phyloP scores from a whole-genome alignment of 306 rosid genomes.

The Gastrolobium villosum region DNA sequence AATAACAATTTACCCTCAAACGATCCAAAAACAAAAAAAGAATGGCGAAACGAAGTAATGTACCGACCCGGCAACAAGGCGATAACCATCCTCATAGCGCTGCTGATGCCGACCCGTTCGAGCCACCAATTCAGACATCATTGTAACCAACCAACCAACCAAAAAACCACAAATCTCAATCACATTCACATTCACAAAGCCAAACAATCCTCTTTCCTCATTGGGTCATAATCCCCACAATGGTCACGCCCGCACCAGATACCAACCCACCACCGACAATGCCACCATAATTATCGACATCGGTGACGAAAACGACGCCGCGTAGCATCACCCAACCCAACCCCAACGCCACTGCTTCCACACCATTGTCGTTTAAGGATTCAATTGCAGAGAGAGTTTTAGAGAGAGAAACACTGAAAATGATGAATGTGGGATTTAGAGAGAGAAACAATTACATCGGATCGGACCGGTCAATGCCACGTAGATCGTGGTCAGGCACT shows the following conservation, averaged over 20 bases:
- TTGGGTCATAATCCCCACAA: neutral
- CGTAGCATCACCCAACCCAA: neutral
- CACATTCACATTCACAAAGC: neutral
- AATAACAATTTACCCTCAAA: no score
- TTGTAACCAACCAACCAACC: no score
- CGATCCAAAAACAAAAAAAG: neutral
- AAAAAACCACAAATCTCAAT: no score
- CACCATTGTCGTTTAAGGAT: conserved; percentile 44
- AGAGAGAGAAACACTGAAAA: no score
- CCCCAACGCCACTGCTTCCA: neutral
- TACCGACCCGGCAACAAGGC: conserved; percentile 81
- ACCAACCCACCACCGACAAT: neutral
- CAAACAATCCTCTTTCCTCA: neutral
- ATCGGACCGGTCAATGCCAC: no score
- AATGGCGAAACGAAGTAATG: neutral
- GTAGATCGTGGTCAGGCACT: no score
- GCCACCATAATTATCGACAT: neutral
- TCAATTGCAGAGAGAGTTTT: neutral
- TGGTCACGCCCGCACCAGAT: conserved; percentile 22
- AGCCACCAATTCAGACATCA: conserved; percentile 81
- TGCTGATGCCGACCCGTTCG: conserved; percentile 89
- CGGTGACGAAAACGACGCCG: neutral
- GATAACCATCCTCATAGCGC: conserved; percentile 78
- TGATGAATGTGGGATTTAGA: neutral
- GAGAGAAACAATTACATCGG: neutral